Evolutionary conservation across 176 grass and related monocot genomes (phyloP), one percentile per base, ranked within the genome.

Genomic region (Typha latifolia): DNA sequence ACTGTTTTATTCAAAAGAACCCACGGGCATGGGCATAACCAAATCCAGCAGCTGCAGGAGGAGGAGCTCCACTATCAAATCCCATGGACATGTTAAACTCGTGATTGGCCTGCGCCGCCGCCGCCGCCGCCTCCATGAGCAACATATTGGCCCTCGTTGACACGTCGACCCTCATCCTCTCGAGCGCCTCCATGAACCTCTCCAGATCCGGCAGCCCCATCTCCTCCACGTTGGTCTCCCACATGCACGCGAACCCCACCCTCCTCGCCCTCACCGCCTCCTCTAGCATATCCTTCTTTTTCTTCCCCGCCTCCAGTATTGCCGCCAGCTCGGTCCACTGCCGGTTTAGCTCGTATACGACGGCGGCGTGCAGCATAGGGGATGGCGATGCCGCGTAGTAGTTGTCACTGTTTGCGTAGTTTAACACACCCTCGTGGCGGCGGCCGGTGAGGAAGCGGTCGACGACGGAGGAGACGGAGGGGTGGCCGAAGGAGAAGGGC

Each of bases 401-500:
- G 13, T 10, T 1, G 66, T 23, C 27, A 29, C 27, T 3, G 27
- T 18, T 12, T 32, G 16, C 3, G 11, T 21, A 22, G 47, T 1
- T 10, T 4, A 1, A 3, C 12, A 12, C 15, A 34, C 32, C 26
- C 7, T 3, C 24, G 6, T 14, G 14, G 32, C 14, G 32, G 13
- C 8, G 14, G 14, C 63, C 31, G 48, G 66, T 49, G 48, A 68
- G 48, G 48, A 68, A 68, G 66, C 66, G 66, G 47, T 68, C 48
- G 48, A 51, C 20, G 5, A 68, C n/a, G n/a, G 66, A 51, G 48
- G 49, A 47, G 48, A 68, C 66, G 12, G 66, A 51, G 66, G 66
- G 66, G 66, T 68, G 66, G 5, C 66, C 66, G 12, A 68, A 68
- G 48, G 66, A 68, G 66, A 68, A 68, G 21, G 66, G 48, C 3